phyloP scores from a whole-genome alignment of 176 grass and related monocot species.

The Carex kokanica region DNA sequence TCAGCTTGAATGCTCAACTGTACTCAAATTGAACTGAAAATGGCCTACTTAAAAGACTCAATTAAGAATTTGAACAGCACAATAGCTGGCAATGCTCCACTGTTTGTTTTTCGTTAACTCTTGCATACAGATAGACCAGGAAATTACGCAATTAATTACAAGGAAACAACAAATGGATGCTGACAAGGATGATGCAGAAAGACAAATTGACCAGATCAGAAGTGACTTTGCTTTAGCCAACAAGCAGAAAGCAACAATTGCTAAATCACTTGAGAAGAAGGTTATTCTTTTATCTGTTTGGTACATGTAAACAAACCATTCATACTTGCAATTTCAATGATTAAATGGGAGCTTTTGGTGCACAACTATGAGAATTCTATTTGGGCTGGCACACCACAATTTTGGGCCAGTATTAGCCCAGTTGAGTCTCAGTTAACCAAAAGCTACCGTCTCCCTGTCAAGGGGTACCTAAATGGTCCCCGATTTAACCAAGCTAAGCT shows the following conservation, averaged over 20 bases:
- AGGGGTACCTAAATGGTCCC: not conserved
- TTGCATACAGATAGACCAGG: too few relatives aligned
- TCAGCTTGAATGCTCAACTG: not conserved
- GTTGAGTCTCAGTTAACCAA: not conserved
- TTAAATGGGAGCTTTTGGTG: not conserved
- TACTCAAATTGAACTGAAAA: not conserved
- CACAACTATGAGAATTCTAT: not conserved
- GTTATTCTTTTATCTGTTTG: conserved; percentile 11
- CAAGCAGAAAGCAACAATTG: too few relatives aligned
- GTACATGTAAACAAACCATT: not conserved
- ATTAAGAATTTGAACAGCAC: too few relatives aligned
- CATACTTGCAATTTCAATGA: not conserved
- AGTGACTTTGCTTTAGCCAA: too few relatives aligned
- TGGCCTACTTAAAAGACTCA: too few relatives aligned
- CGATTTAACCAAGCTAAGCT: not conserved
- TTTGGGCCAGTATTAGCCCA: not conserved
- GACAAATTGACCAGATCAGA: too few relatives aligned
- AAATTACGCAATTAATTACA: too few relatives aligned
- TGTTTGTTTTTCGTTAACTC: too few relatives aligned
- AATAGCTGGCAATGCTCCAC: too few relatives aligned
- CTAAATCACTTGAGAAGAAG: too few relatives aligned
- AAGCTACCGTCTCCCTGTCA: not conserved
- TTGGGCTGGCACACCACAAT: not conserved
- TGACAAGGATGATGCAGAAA: too few relatives aligned
- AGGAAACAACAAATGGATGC: too few relatives aligned